phyloP scores from a whole-genome alignment of 768 basidiomycete species.

The Leccinum subtestaceum region DNA sequence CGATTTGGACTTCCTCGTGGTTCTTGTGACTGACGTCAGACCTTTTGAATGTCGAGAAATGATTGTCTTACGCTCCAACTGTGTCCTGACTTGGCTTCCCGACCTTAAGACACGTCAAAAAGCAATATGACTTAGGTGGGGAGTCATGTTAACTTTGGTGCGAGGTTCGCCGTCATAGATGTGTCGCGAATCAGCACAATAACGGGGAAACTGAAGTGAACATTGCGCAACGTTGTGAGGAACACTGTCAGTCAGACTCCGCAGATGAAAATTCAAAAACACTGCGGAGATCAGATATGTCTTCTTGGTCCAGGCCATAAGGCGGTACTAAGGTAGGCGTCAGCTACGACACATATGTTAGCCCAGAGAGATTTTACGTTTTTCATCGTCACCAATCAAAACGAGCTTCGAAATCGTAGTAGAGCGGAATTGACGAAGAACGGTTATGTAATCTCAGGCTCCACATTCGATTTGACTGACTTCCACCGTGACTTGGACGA shows the following conservation, averaged over 20 bases:
- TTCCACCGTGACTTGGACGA: conserved; percentile 32
- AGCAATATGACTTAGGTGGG: conserved; percentile 33
- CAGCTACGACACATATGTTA: background rate
- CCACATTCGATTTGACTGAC: too few relatives aligned
- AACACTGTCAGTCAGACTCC: conserved; percentile 38
- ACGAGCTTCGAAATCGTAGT: conserved; percentile 36
- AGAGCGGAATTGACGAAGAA: conserved; percentile 27
- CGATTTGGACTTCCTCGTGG: conserved; percentile 46
- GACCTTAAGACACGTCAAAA: conserved; percentile 40
- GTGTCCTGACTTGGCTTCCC: conserved; percentile 24
- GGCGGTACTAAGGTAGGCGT: conserved; percentile 62
- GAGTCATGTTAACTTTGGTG: conserved; percentile 47
- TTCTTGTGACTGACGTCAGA: conserved; percentile 48
- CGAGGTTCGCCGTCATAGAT: conserved; percentile 60
- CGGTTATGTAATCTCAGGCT: conserved; percentile 7
- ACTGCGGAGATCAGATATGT: conserved; percentile 58
- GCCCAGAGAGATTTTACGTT: conserved; percentile 25
- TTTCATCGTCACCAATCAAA: conserved; percentile 40
- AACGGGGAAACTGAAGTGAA: conserved; percentile 22
- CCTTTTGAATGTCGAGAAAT: background rate
- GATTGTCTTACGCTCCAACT: conserved; percentile 36
- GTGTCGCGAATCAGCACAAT: conserved; percentile 38
- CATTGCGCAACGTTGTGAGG: conserved; percentile 63
- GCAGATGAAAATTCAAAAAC: conserved; percentile 67
- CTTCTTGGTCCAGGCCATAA: conserved; percentile 58